Evolutionary conservation across 1,139 yeast genomes (phyloP), one percentile per base, ranked within the genome.

Genomic region (Blastobotrys proliferans): DNA sequence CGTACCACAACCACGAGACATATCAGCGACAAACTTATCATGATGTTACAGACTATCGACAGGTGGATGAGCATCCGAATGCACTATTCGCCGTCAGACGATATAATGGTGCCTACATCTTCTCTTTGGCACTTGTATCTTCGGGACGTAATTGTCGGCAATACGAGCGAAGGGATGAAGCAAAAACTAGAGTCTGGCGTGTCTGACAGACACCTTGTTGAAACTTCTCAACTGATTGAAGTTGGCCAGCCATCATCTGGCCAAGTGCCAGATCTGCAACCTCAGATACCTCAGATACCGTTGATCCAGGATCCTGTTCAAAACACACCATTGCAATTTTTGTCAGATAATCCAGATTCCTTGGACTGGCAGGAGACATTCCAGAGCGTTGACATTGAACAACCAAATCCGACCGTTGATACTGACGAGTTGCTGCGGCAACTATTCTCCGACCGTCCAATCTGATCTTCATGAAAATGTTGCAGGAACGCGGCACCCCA

Each of bases 121-220:
- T 11, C 18, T 4, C 19, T 25, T 4, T 26, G 24, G 13, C 32
- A 25, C 14, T 20, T 22, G 3, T 31, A n/a, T 9, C 10, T 38
- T 6, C 16, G 36, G 19, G 42, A 38, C 20, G 33, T 33, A 2
- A 27, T 38, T 8, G n/a, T 26, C 4, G n/a, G 22, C 11, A 38
- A 31, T 25, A 32, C 37, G 3, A 22, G 42, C 4, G 42, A 38
- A 22, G 42, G 13, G 17, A 32, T 38, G 37, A 32, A 38, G 11
- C 18, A 14, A 26, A 20, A 24, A 16, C 24, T 38, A 14, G n/a
- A n/a, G n/a, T n/a, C n/a, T n/a, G n/a, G n/a, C n/a, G n/a, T n/a
- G n/a, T n/a, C n/a, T 24, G 26, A 24, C 11, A n/a, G n/a, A n/a
- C n/a, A n/a, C n/a, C n/a, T n/a, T n/a, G n/a, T n/a, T n/a, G n/a